Conservation (phyloP, 2,329 filamentous ascomycete species). For the Truncatella angustata region DNA sequence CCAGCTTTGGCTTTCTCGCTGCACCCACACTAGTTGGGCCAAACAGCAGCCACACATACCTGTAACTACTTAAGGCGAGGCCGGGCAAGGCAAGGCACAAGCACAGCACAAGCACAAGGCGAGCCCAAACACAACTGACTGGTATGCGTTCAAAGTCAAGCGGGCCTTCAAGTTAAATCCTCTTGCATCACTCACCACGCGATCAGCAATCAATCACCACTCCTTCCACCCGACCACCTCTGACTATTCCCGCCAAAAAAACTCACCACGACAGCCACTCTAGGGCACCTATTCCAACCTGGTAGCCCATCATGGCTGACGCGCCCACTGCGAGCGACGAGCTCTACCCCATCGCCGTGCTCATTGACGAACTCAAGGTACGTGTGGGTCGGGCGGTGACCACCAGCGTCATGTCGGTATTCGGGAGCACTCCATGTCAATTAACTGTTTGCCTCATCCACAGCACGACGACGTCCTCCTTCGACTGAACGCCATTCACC, state of each 20-base stretch:
- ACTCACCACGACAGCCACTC: slow-evolving; percentile 6
- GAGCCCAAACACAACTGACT: no score
- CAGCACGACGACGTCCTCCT: slow-evolving; percentile 98
- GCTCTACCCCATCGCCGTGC: slow-evolving; percentile 98
- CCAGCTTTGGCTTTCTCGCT: no score
- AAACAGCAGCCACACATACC: no score
- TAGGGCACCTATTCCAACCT: slow-evolving; percentile 10
- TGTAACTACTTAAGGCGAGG: no score
- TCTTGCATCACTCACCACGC: slow-evolving; percentile 10
- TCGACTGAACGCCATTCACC: slow-evolving; percentile 96
- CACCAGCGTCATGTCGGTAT: slow-evolving; percentile 14
- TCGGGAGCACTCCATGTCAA: slow-evolving; percentile 12
- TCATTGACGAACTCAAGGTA: slow-evolving; percentile 99
- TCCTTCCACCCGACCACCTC: neutral
- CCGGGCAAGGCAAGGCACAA: slow-evolving; percentile 7
- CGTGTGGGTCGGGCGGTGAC: slow-evolving; percentile 25
- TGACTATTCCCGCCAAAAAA: neutral
- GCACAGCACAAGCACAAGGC: neutral
- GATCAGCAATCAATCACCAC: neutral
- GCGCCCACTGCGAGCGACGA: slow-evolving; percentile 90
- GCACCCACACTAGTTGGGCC: no score
- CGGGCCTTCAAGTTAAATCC: slow-evolving; percentile 9
- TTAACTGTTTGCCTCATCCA: slow-evolving; percentile 24
- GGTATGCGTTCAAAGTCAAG: neutral
- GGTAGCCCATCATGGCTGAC: slow-evolving; percentile 73